A percentile compares a stretch with the other conserved stretches of the same genome.
Evolutionary conservation across 768 basidiomycete genomes (phyloP).

Genomic region (Hypsizygus marmoreus): DNA sequence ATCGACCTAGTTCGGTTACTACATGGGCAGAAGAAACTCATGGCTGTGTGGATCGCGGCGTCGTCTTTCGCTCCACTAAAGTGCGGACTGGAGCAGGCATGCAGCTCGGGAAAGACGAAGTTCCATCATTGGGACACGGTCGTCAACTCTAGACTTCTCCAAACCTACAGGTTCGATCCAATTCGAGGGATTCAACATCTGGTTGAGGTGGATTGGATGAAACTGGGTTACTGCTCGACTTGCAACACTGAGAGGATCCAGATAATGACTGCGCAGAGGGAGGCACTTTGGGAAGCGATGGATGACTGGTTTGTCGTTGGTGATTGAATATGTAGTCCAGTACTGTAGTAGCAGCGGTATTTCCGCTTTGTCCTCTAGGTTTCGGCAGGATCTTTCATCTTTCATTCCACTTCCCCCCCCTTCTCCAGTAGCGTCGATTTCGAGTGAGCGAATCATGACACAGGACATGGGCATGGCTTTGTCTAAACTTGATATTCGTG

Average conservation of each 20-base stretch:
- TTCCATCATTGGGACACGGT: background rate
- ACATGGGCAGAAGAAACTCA: conserved; percentile 10
- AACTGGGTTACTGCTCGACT: background rate
- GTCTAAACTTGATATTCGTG: too few relatives aligned
- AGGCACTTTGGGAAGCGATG: conserved; percentile 6
- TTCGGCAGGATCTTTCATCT: too few relatives aligned
- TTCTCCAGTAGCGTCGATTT: too few relatives aligned
- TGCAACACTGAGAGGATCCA: background rate
- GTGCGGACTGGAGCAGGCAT: background rate
- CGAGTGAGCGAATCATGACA: too few relatives aligned
- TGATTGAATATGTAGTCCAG: too few relatives aligned
- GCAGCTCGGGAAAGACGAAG: too few relatives aligned
- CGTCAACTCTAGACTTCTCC: background rate
- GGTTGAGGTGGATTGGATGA: background rate
- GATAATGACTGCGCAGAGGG: background rate
- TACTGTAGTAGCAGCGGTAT: too few relatives aligned
- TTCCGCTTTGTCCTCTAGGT: too few relatives aligned
- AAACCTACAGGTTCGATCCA: conserved; percentile 2
- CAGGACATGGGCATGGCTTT: too few relatives aligned
- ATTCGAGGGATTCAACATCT: conserved; percentile 2
- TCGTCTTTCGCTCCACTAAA: background rate
- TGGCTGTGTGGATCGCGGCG: conserved; percentile 6
- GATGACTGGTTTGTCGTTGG: conserved; percentile 11
- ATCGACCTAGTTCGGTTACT: conserved; percentile 9
- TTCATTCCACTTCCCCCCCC: too few relatives aligned